Conservation (phyloP, 805 yeast genomes). For the Pachysolen tannophilus region DNA sequence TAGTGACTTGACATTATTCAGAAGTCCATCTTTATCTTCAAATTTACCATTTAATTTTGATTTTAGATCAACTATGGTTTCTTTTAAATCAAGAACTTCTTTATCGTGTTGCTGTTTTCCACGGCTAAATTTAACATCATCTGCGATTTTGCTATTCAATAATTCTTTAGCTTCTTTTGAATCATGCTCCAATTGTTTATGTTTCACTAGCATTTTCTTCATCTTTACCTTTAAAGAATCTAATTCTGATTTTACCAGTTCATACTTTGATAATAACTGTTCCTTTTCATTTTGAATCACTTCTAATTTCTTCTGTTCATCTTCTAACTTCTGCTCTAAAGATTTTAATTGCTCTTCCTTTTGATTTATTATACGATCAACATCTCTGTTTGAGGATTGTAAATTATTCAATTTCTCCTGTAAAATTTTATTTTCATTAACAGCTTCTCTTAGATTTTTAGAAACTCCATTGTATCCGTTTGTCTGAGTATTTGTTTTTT, state of each 20-base stretch:
- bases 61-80: conserved; percentile 18
- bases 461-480: conserved; percentile 21
- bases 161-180: conserved; percentile 32
- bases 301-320: conserved; percentile 17
- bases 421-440: conserved; percentile 37
- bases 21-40: conserved; percentile 16
- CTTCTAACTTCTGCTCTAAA: conserved; percentile 17
- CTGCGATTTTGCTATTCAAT: conserved; percentile 32
- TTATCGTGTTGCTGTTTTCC: conserved; percentile 37
- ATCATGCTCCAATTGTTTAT: conserved; percentile 36
- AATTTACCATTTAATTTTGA: conserved; percentile 22
- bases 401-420: conserved; percentile 29
- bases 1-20: conserved; percentile 18
- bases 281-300: conserved; percentile 8
- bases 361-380: conserved; percentile 24
- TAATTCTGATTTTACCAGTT: conserved; percentile 19
- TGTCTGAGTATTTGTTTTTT: conserved; percentile 11
- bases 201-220: conserved; percentile 19
- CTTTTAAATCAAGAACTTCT: conserved; percentile 29
- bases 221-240: conserved; percentile 15
- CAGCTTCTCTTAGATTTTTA: conserved; percentile 26
- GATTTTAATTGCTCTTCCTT: conserved; percentile 27
- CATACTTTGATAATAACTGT: conserved; percentile 8
- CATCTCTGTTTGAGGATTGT: conserved; percentile 27
- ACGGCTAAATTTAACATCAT: conserved; percentile 32